Conservation (phyloP, 768 basidiomycete species). For the Sistotremastrum suecicum region DNA sequence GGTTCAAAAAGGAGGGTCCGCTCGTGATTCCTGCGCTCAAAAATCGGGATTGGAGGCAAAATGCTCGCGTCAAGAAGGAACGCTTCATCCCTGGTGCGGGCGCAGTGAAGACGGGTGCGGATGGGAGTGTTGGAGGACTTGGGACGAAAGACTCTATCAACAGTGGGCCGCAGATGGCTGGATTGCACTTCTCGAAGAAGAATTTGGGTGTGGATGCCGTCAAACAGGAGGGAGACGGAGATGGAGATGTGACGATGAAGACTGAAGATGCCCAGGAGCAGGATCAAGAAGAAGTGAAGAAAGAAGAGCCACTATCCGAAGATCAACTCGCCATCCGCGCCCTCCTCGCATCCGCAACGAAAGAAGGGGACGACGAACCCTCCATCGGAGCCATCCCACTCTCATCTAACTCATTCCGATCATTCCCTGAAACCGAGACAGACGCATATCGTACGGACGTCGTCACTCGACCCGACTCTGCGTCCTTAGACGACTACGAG, state of each 20-base stretch:
- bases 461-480: slow-evolving; percentile 56
- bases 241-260: slow-evolving; percentile 14
- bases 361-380: slow-evolving; percentile 22
- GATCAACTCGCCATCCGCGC: slow-evolving; percentile 75
- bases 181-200: slow-evolving; percentile 40
- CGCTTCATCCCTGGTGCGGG: slow-evolving; percentile 57
- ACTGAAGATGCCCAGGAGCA: slow-evolving; percentile 12
- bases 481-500: slow-evolving; percentile 75
- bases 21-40: slow-evolving; percentile 77
- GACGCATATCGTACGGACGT: slow-evolving; percentile 83
- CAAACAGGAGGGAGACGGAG: slow-evolving; percentile 8
- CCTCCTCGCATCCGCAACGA: slow-evolving; percentile 44
- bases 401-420: slow-evolving; percentile 10
- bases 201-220: slow-evolving; percentile 13
- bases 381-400: slow-evolving; percentile 50
- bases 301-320: slow-evolving; percentile 37
- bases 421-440: slow-evolving; percentile 46
- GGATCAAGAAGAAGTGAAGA: slow-evolving; percentile 17
- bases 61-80: slow-evolving; percentile 45
- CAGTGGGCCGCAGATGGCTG: slow-evolving; percentile 54
- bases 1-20: slow-evolving; percentile 37
- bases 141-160: slow-evolving; percentile 67
- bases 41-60: slow-evolving; percentile 84
- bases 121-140: slow-evolving; percentile 66
- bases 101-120: slow-evolving; percentile 37